Evolutionary conservation across 306 rosid genomes (phyloP).

Genomic region (Arachis stenosperma): DNA sequence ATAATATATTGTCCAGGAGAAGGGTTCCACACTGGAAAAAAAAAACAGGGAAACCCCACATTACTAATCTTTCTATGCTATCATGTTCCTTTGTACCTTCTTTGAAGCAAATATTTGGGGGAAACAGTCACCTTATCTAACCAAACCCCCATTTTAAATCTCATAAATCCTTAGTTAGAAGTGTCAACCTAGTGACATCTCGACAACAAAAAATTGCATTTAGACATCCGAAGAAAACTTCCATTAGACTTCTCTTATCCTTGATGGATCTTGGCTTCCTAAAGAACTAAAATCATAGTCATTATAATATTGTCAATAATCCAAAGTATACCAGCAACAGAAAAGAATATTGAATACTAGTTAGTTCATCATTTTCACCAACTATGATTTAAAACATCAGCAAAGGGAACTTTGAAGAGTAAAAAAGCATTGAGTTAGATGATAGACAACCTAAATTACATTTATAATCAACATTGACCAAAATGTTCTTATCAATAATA

Average conservation of each 20-base stretch:
- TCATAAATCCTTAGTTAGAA: background rate
- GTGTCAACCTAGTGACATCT: background rate
- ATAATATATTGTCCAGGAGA: background rate
- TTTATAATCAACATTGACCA: conserved; percentile 1
- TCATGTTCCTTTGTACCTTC: background rate
- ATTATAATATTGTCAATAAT: conserved; percentile 15
- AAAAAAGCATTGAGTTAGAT: background rate
- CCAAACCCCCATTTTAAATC: background rate
- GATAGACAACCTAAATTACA: conserved; percentile 28
- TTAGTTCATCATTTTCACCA: conserved; percentile 13
- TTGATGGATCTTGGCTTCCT: background rate
- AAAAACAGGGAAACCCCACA: background rate
- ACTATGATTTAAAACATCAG: conserved; percentile 31
- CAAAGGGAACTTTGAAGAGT: conserved; percentile 6
- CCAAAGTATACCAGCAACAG: conserved; percentile 25
- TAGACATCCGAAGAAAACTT: background rate
- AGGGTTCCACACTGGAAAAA: background rate
- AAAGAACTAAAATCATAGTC: background rate
- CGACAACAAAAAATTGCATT: too few species aligned
- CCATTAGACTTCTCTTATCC: background rate
- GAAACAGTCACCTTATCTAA: background rate
- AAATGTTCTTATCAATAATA: background rate
- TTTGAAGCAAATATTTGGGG: too few species aligned
- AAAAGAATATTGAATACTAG: background rate
- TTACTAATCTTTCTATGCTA: background rate